Percentiles rank a stretch among this genome's conserved stretches.
These are phyloP conservation scores for Ceratobasidium sp. DNA, from an alignment of 1,284 basidiomycete genomes.

Conservation along the genomic window DNA sequence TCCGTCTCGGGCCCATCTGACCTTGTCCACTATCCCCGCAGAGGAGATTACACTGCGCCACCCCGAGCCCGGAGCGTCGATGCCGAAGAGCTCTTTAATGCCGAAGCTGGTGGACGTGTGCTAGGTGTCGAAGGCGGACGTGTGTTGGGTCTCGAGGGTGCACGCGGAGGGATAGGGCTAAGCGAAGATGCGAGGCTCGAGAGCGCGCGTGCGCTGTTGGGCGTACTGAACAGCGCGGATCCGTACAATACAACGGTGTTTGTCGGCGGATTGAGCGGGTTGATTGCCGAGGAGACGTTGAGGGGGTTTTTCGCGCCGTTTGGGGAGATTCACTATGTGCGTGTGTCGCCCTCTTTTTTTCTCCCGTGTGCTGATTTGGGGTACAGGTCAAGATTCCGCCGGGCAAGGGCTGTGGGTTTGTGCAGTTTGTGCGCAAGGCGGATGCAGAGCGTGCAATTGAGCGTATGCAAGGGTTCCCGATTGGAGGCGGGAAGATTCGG, in stretches of 20 bases:
- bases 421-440: conserved; percentile 91
- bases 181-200: conserved; percentile 37
- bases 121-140: conserved; percentile 30
- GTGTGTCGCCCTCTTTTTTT: conserved; percentile 53
- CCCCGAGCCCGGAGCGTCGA: conserved; percentile 35
- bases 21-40: not conserved
- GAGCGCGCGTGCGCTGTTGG: conserved; percentile 77
- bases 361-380: not conserved
- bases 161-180: not conserved
- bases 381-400: conserved; percentile 91
- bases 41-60: not conserved
- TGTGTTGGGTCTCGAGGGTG: conserved; percentile 10
- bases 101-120: conserved; percentile 18
- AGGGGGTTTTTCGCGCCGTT: conserved; percentile 90
- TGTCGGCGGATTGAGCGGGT: conserved; percentile 86
- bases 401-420: conserved; percentile 95
- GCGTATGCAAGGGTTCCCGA: conserved; percentile 95
- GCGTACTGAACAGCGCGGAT: conserved; percentile 85
- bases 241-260: conserved; percentile 95
- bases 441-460: conserved; percentile 94
- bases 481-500: conserved; percentile 90
- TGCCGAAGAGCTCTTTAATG: conserved; percentile 40
- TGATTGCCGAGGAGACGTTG: conserved; percentile 89
- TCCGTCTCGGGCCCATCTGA: conserved; percentile 4
- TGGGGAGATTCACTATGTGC: conserved; percentile 91